phyloP scores from a whole-genome alignment of 495 filamentous ascomycete species.

The Annulohypoxylon nitens region DNA sequence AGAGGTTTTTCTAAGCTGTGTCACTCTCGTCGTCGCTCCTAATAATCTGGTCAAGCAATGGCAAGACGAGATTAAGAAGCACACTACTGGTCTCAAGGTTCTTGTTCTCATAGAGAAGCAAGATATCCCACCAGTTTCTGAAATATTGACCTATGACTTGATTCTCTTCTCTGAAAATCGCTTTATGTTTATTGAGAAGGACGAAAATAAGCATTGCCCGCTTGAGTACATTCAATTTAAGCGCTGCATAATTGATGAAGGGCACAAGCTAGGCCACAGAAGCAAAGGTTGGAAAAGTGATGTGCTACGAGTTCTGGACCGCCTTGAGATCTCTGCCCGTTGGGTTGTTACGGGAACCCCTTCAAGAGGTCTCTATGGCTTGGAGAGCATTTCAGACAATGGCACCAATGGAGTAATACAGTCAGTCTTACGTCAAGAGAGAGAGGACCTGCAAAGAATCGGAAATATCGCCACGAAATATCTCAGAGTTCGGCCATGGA shows the following conservation, averaged over 20 bases:
- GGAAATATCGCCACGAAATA: slow-evolving; percentile 77
- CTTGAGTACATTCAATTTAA: slow-evolving; percentile 83
- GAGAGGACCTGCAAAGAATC: slow-evolving; percentile 80
- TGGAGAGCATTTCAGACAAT: slow-evolving; percentile 53
- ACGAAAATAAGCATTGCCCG: slow-evolving; percentile 52
- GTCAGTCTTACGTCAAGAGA: slow-evolving; percentile 64
- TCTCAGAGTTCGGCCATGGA: slow-evolving; percentile 83
- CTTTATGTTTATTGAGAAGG: slow-evolving; percentile 73
- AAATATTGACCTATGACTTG: slow-evolving; percentile 79
- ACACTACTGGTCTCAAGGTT: slow-evolving; percentile 75
- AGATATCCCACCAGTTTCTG: slow-evolving; percentile 67
- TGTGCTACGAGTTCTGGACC: slow-evolving; percentile 73
- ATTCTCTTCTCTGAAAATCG: slow-evolving; percentile 80
- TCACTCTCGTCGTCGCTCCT: slow-evolving; percentile 78
- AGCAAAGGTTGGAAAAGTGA: slow-evolving; percentile 70
- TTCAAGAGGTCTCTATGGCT: slow-evolving; percentile 81
- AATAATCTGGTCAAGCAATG: slow-evolving; percentile 78
- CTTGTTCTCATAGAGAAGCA: slow-evolving; percentile 67
- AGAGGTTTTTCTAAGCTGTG: slow-evolving; percentile 72
- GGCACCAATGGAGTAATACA: slow-evolving; percentile 21
- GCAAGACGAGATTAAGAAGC: slow-evolving; percentile 74
- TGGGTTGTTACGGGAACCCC: slow-evolving; percentile 96
- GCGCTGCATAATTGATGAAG: slow-evolving; percentile 91
- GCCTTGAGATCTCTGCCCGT: slow-evolving; percentile 76
- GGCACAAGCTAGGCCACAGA: slow-evolving; percentile 78